Conservation (phyloP, 805 yeast species). For the Wickerhamomyces sydowiorum region DNA sequence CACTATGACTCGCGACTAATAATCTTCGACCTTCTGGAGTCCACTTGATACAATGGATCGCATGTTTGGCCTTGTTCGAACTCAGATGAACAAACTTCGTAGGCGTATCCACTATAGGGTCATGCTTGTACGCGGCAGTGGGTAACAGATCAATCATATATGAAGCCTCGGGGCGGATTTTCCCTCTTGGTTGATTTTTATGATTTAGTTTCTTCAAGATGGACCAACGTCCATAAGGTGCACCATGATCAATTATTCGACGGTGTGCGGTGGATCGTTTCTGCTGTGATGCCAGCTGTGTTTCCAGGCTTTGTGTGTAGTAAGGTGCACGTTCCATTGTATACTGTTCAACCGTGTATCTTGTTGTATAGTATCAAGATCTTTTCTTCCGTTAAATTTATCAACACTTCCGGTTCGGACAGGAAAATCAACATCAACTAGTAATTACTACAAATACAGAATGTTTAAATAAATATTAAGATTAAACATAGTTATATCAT, state of each 20-base stretch:
- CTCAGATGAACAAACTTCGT: slow-evolving; percentile 87
- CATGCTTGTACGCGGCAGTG: slow-evolving; percentile 48
- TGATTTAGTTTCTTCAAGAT: slow-evolving; percentile 39
- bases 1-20: slow-evolving; percentile 84
- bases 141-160: slow-evolving; percentile 62
- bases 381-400: no score
- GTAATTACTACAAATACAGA: no score
- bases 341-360: not conserved
- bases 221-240: slow-evolving; percentile 63
- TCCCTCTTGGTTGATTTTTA: slow-evolving; percentile 38
- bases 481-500: not conserved
- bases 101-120: slow-evolving; percentile 56
- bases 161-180: slow-evolving; percentile 62
- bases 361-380: no score
- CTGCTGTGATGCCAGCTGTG: slow-evolving; percentile 33
- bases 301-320: slow-evolving; percentile 21
- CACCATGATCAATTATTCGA: slow-evolving; percentile 75
- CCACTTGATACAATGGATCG: slow-evolving; percentile 88
- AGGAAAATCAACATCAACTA: no score
- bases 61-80: slow-evolving; percentile 86
- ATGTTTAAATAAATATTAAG: no score
- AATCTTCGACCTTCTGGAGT: slow-evolving; percentile 94
- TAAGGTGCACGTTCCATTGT: slow-evolving; percentile 1
- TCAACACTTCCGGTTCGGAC: not conserved
- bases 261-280: slow-evolving; percentile 47